These are phyloP conservation scores for Colletotrichum endophyticum DNA, from an alignment of 2,329 filamentous ascomycete species.

Conservation along the genomic window DNA sequence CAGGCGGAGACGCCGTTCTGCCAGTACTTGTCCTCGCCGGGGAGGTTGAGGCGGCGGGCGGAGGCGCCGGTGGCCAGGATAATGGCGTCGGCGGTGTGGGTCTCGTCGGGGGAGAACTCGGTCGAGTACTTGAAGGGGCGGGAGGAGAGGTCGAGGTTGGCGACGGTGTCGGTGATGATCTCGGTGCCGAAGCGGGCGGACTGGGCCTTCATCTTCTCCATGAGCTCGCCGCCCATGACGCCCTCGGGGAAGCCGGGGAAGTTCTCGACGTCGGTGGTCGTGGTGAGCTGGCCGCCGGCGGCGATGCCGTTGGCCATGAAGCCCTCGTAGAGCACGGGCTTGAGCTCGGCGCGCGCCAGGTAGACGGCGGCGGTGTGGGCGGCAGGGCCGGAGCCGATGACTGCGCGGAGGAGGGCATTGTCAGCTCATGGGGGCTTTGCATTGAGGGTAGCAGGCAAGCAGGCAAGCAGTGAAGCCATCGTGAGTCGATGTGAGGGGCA, in stretches of 20 bases:
- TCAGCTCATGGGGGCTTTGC: neutral
- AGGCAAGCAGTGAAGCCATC: neutral
- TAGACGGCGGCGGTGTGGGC: constrained; percentile 98
- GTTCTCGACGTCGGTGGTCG: constrained; percentile 98
- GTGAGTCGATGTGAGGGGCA: neutral
- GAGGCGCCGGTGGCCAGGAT: constrained; percentile 97
- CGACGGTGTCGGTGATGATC: constrained; percentile 91
- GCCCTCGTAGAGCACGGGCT: constrained; percentile 95
- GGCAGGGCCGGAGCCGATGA: constrained; percentile 93
- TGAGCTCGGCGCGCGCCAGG: constrained; percentile 90
- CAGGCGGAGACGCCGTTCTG: constrained; percentile 96
- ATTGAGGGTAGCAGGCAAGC: neutral
- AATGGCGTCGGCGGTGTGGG: constrained; percentile 87
- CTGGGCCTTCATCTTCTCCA: constrained; percentile 95
- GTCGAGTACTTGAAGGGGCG: constrained; percentile 93
- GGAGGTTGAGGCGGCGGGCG: constrained; percentile 79
- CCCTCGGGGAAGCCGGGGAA: constrained; percentile 92
- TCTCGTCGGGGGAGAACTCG: constrained; percentile 83
- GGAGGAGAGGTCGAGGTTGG: constrained; percentile 81
- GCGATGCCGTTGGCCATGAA: constrained; percentile 98
- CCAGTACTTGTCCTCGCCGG: constrained; percentile 96
- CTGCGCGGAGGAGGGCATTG: constrained; percentile 34
- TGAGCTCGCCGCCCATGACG: constrained; percentile 86
- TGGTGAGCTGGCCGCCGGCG: constrained; percentile 94
- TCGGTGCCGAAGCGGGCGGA: constrained; percentile 91